Percentiles rank a stretch among this genome's conserved stretches.
Conservation (phyloP, 257 asterid genomes). For the Penstemon newberryi region DNA sequence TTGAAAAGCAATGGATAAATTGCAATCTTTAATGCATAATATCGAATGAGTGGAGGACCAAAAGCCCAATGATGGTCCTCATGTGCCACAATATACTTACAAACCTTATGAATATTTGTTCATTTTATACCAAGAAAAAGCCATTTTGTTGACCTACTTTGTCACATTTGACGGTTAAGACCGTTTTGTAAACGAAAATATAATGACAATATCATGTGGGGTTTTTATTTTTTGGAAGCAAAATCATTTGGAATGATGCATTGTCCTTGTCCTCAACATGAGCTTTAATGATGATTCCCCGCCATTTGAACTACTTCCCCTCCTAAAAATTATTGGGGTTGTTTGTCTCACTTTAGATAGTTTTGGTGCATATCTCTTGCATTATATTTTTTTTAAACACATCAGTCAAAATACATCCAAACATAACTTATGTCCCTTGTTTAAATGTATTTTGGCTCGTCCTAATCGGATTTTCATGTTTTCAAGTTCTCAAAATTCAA, state of each 20-base stretch:
- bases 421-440: too few relatives aligned
- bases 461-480: too few relatives aligned
- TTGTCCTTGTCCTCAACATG: slow-evolving; percentile 23
- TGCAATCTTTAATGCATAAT: background rate
- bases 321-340: background rate
- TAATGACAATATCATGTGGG: slow-evolving; percentile 34
- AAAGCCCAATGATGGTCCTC: slow-evolving; percentile 30
- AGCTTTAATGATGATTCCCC: slow-evolving; percentile 6
- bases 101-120: slow-evolving; percentile 27
- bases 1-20: background rate
- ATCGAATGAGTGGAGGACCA: slow-evolving; percentile 30
- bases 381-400: too few relatives aligned
- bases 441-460: too few relatives aligned
- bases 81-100: slow-evolving; percentile 40
- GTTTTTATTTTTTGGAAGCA: slow-evolving; percentile 22
- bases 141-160: slow-evolving; percentile 27
- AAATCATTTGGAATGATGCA: slow-evolving; percentile 35
- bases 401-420: too few relatives aligned
- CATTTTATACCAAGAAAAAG: slow-evolving; percentile 6
- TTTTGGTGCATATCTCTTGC: too few relatives aligned
- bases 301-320: background rate
- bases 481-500: too few relatives aligned
- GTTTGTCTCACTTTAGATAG: background rate
- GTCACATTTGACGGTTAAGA: slow-evolving; percentile 30
- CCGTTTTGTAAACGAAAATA: slow-evolving; percentile 16